These are phyloP conservation scores for Trichomonas vaginalis DNA, from an alignment of 208 protist species.

Conservation along the genomic window DNA sequence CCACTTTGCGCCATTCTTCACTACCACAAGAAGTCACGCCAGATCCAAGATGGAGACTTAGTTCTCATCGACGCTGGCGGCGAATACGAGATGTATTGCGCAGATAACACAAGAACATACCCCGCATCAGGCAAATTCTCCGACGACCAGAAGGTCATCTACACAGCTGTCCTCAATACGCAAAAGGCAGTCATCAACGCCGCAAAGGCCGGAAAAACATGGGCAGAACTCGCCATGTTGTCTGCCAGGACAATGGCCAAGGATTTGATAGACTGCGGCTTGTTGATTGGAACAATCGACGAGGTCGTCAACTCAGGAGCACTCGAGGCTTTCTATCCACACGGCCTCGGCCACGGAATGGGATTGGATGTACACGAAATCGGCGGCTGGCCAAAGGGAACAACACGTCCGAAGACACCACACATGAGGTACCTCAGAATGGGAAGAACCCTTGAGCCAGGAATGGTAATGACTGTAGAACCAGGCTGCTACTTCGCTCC, in stretches of 20 bases:
- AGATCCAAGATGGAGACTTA: slow-evolving; percentile 32
- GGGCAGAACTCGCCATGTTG: slow-evolving; percentile 26
- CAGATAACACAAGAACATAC: slow-evolving; percentile 46
- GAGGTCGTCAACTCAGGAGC: slow-evolving; percentile 23
- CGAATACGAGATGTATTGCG: slow-evolving; percentile 37
- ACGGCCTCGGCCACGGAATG: slow-evolving; percentile 38
- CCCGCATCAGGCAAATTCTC: slow-evolving; percentile 39
- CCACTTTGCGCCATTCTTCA: slow-evolving; percentile 38
- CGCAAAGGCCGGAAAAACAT: slow-evolving; percentile 29
- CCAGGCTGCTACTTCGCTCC: slow-evolving; percentile 50
- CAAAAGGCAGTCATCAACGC: slow-evolving; percentile 27
- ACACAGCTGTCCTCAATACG: slow-evolving; percentile 35
- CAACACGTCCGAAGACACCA: neutral
- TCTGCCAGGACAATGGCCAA: slow-evolving; percentile 15
- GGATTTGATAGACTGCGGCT: neutral
- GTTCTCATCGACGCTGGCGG: slow-evolving; percentile 44
- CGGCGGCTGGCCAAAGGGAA: slow-evolving; percentile 32
- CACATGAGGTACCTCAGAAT: slow-evolving; percentile 27
- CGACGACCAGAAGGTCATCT: slow-evolving; percentile 34
- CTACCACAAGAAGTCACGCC: slow-evolving; percentile 35
- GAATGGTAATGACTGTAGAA: slow-evolving; percentile 48
- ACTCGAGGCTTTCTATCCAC: slow-evolving; percentile 27
- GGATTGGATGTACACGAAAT: slow-evolving; percentile 36
- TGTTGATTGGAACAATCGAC: slow-evolving; percentile 16
- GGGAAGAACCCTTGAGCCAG: slow-evolving; percentile 21